Evolutionary conservation across 1,139 yeast genomes (phyloP).

Genomic region (Yamadazyma triangularis): DNA sequence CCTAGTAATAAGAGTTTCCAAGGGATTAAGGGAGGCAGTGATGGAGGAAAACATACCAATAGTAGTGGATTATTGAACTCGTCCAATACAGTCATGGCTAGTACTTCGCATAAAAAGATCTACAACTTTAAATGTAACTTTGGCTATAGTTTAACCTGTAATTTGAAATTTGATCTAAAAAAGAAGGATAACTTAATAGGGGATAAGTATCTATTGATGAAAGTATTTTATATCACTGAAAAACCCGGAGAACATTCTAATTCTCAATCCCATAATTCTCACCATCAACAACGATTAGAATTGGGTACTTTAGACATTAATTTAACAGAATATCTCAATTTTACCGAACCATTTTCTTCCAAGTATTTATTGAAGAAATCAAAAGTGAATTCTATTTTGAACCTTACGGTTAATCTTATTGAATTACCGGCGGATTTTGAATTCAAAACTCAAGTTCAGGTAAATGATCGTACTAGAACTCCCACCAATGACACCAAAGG

Average conservation of each 20-base stretch:
- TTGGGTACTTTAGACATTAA: slow-evolving; percentile 69
- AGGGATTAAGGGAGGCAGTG: not conserved
- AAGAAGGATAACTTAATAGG: slow-evolving; percentile 34
- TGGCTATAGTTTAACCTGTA: slow-evolving; percentile 35
- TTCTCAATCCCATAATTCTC: slow-evolving; percentile 5
- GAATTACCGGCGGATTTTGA: slow-evolving; percentile 40
- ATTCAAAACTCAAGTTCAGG: slow-evolving; percentile 39
- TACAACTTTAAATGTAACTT: slow-evolving; percentile 42
- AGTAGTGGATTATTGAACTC: slow-evolving; percentile 6
- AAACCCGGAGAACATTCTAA: slow-evolving; percentile 34
- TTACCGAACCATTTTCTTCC: slow-evolving; percentile 47
- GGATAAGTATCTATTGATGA: slow-evolving; percentile 32
- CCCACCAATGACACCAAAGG: slow-evolving; percentile 2
- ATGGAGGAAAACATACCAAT: slow-evolving; percentile 3
- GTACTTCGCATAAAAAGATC: slow-evolving; percentile 31
- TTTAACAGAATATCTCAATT: slow-evolving; percentile 66
- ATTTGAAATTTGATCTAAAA: slow-evolving; percentile 35
- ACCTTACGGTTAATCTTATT: slow-evolving; percentile 36
- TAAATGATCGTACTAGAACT: slow-evolving; percentile 20
- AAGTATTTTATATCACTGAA: slow-evolving; percentile 37
- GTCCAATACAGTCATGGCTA: slow-evolving; percentile 27
- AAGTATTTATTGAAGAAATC: slow-evolving; percentile 71
- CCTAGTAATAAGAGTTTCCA: not conserved
- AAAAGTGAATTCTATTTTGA: slow-evolving; percentile 75
- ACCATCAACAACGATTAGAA: slow-evolving; percentile 22